Base-by-base conservation (phyloP, 208 protist species). In the Leishmania lainsoni region DNA sequence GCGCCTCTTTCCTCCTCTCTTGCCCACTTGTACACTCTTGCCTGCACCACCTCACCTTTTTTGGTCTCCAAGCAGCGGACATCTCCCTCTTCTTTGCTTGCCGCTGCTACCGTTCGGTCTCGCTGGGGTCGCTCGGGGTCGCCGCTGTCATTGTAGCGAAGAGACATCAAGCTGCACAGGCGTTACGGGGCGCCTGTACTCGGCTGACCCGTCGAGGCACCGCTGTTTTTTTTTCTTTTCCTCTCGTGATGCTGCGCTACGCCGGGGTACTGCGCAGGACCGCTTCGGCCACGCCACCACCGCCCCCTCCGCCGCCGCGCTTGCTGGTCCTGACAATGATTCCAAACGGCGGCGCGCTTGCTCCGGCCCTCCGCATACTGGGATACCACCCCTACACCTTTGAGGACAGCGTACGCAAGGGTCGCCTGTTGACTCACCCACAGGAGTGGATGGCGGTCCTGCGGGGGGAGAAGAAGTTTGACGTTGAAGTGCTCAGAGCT, bases 321-420 rank as follows among this genome's bases (percentile, higher is more conserved):
- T 81, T 96, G 45, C 2, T 97, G 0, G 93, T 95, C 73, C 78
- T 97, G 78, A 95, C 89, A 17, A 97, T 96, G 91, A 87, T 87
- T 3, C 92, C 91, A 45, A 90, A 92, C 76, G 92, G 94, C 69
- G 94, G 94, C 8, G 91, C 94, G 9, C 79, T 97, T 80, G 72
- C 81, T 1, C 75, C 70, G 22, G 93, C 92, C 10, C 79, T 97
- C 56, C 76, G 85, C 48, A 39, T 84, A 59, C 86, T 97, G 6
- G 94, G 94, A 70, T 96, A 93, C 76, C 81, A 84, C 61, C 91
- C 94, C 14, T 97, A 97, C 86, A 93, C 83, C 48, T 95, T 96
- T 68, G 79, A 90, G 72, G 78, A 92, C 65, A 90, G 87, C 3
- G 90, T 93, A 49, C 90, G 88, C 68, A 78, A 89, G 56, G 94